phyloP scores from a whole-genome alignment of 1,139 yeast species.

The Nakaseomyces glabratus region DNA sequence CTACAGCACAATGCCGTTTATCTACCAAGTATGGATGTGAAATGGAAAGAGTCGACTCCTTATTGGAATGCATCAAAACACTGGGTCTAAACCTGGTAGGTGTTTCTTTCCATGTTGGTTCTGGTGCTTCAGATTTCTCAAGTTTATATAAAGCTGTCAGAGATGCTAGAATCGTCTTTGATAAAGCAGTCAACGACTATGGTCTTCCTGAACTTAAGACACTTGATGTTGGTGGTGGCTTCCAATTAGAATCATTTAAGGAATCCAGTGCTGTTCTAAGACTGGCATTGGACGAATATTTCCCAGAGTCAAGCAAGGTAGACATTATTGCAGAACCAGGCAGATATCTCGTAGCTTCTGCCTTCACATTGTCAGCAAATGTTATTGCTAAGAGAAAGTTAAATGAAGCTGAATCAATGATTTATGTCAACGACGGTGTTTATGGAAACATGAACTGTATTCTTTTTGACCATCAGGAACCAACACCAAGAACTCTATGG shows the following conservation, averaged over 20 bases:
- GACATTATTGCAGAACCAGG: constrained; percentile 89
- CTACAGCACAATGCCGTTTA: constrained; percentile 76
- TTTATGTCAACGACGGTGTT: constrained; percentile 89
- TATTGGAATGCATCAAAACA: constrained; percentile 55
- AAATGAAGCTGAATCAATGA: constrained; percentile 34
- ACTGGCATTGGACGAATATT: constrained; percentile 46
- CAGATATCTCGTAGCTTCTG: constrained; percentile 75
- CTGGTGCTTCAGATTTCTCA: constrained; percentile 74
- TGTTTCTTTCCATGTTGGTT: constrained; percentile 92
- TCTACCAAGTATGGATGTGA: constrained; percentile 87
- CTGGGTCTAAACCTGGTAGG: constrained; percentile 64
- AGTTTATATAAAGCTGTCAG: constrained; percentile 63
- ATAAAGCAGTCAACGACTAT: constrained; percentile 36
- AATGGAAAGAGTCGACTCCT: constrained; percentile 42
- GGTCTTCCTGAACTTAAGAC: constrained; percentile 30
- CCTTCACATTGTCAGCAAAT: constrained; percentile 77
- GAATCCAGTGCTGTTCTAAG: constrained; percentile 54
- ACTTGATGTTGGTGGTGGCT: constrained; percentile 93
- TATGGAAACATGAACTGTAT: constrained; percentile 94
- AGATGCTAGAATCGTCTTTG: constrained; percentile 68
- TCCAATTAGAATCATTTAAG: constrained; percentile 57
- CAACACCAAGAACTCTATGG: constrained; percentile 56
- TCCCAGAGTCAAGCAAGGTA: constrained; percentile 43
- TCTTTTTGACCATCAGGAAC: constrained; percentile 82
- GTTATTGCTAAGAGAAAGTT: constrained; percentile 68